Percentiles rank a stretch among this genome's conserved stretches.
phyloP scores from a whole-genome alignment of 129 eudicot genomes.

The Pseudognaphalium luteoalbum region DNA sequence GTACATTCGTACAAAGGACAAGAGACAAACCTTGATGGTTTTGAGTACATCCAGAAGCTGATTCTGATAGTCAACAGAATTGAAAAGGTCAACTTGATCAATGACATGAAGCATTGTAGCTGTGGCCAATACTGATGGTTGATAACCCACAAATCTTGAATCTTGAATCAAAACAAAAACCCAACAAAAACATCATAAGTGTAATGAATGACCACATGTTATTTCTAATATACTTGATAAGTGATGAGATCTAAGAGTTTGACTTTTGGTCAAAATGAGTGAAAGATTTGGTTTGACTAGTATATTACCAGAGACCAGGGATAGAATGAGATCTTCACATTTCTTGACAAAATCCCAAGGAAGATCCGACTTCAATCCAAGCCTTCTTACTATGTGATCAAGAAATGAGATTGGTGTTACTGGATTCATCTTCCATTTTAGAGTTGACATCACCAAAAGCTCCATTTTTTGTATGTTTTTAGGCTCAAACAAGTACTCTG shows the following conservation, averaged over 20 bases:
- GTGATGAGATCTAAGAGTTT: neutral
- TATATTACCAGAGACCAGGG: conserved; percentile 56
- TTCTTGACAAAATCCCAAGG: conserved; percentile 62
- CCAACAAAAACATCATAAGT: conserved; percentile 11
- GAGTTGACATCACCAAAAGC: conserved; percentile 64
- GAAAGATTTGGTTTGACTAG: conserved; percentile 4
- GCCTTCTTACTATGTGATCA: conserved; percentile 76
- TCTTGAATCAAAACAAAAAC: conserved; percentile 37
- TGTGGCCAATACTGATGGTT: conserved; percentile 71
- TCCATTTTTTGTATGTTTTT: conserved; percentile 81
- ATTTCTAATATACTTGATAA: neutral
- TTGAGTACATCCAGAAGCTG: conserved; percentile 65
- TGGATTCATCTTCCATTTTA: conserved; percentile 88
- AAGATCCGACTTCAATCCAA: conserved; percentile 54
- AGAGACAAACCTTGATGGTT: conserved; percentile 55
- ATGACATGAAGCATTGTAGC: conserved; percentile 73
- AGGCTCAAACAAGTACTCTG: conserved; percentile 67
- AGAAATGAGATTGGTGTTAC: conserved; percentile 90
- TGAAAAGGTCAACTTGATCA: conserved; percentile 53
- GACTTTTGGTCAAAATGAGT: conserved; percentile 14
- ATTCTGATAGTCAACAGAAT: conserved; percentile 55
- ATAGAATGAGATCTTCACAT: conserved; percentile 63
- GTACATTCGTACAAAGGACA: conserved; percentile 3
- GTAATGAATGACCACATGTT: neutral
- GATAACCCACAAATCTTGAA: conserved; percentile 58